Evolutionary conservation across 73 alveolate genomes (phyloP).

Genomic region (Paramecium pentaurelia): DNA sequence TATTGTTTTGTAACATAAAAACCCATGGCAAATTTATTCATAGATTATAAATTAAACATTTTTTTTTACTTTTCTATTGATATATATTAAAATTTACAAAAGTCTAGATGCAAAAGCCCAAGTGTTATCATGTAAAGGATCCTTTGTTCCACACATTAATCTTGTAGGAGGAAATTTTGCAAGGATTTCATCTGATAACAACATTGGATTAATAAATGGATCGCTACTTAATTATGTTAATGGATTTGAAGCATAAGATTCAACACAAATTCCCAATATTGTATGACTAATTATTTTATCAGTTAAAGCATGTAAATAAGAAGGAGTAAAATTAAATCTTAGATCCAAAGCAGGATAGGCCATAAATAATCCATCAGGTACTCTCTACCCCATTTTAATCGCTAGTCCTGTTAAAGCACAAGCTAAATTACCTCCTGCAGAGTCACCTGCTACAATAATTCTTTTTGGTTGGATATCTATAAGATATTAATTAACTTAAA

Average conservation of each 20-base stretch:
- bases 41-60: constrained; percentile 47
- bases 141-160: constrained; percentile 72
- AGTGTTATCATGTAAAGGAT: constrained; percentile 80
- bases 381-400: constrained; percentile 73
- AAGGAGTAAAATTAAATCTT: constrained; percentile 77
- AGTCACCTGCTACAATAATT: constrained; percentile 72
- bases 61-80: background rate
- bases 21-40: constrained; percentile 55
- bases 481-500: background rate
- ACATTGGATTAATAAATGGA: constrained; percentile 75
- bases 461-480: constrained; percentile 81
- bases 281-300: constrained; percentile 88
- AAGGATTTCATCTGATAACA: constrained; percentile 66
- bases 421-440: constrained; percentile 67
- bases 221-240: constrained; percentile 60
- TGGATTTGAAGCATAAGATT: constrained; percentile 73
- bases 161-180: constrained; percentile 77
- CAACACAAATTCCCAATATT: constrained; percentile 80
- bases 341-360: constrained; percentile 93
- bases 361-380: constrained; percentile 90
- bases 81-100: constrained; percentile 14
- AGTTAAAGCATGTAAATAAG: constrained; percentile 77
- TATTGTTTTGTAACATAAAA: constrained; percentile 37
- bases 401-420: constrained; percentile 80
- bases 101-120: constrained; percentile 54